A percentile compares a stretch with the other conserved stretches of the same genome.
These are phyloP conservation scores for Phytopythium helicoides DNA, from an alignment of 352 stramenopile genomes.

Conservation along the genomic window DNA sequence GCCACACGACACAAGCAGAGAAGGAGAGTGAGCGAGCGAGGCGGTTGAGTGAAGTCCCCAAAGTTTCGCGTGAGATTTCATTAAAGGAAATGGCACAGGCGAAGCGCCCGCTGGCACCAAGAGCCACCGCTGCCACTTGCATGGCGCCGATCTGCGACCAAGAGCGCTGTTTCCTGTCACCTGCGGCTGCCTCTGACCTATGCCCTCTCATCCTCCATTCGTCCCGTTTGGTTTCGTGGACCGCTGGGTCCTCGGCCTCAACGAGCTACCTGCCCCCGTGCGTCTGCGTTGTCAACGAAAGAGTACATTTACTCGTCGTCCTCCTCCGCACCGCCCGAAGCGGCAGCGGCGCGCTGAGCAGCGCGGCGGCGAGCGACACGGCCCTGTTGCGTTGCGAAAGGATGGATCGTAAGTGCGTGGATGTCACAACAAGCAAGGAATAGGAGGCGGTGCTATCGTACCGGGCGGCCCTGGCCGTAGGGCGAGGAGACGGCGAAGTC, in stretches of 20 bases:
- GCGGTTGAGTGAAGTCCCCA: slow-evolving; percentile 50
- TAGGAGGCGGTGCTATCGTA: slow-evolving; percentile 22
- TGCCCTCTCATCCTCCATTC: slow-evolving; percentile 1
- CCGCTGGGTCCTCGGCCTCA: slow-evolving; percentile 4
- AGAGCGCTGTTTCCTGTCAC: too few relatives aligned
- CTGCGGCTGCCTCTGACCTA: neutral
- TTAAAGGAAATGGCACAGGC: slow-evolving; percentile 21
- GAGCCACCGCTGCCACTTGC: too few relatives aligned
- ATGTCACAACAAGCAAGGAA: slow-evolving; percentile 1
- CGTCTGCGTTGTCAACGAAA: slow-evolving; percentile 4
- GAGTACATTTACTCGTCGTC: slow-evolving; percentile 79
- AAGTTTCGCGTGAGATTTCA: slow-evolving; percentile 86
- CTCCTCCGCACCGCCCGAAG: slow-evolving; percentile 78
- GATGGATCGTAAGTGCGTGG: neutral
- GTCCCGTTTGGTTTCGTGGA: slow-evolving; percentile 2
- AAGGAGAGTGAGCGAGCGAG: neutral
- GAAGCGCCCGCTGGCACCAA: slow-evolving; percentile 16
- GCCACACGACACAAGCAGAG: neutral
- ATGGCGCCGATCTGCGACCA: too few relatives aligned
- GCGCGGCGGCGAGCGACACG: slow-evolving; percentile 95
- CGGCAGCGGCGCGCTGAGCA: slow-evolving; percentile 87
- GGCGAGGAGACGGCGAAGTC: slow-evolving; percentile 98
- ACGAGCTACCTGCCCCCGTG: neutral
- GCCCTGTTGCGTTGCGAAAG: slow-evolving; percentile 46
- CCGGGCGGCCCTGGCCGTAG: slow-evolving; percentile 95